Evolutionary conservation across 129 eudicot species (phyloP).

Genomic region (Logfia minima): DNA sequence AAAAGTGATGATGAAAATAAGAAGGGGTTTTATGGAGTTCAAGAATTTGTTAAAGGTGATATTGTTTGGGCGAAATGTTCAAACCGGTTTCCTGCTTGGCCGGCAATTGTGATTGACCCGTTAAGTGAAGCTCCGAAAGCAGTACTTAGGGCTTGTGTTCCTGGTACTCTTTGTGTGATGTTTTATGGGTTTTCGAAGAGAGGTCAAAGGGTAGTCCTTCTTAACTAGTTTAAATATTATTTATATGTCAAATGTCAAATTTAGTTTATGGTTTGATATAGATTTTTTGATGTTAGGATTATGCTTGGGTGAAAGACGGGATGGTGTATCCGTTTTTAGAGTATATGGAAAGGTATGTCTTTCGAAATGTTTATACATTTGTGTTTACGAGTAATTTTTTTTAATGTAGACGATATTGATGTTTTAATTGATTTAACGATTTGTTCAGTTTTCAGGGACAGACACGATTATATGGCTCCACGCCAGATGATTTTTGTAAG

Average conservation of each 20-base stretch:
- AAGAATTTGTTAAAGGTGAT: constrained; percentile 64
- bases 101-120: constrained; percentile 82
- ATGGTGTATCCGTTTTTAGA: constrained; percentile 81
- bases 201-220: constrained; percentile 62
- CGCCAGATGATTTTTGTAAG: constrained; percentile 60
- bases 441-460: constrained; percentile 75
- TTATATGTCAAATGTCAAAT: not conserved
- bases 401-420: not conserved
- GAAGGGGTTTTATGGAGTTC: constrained; percentile 48
- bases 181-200: constrained; percentile 67
- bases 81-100: constrained; percentile 77
- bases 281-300: constrained; percentile 54
- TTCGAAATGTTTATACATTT: not conserved
- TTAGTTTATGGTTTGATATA: constrained; percentile 9
- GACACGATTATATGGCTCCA: constrained; percentile 77
- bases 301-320: constrained; percentile 92
- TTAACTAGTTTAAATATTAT: not conserved
- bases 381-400: not conserved
- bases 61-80: constrained; percentile 88
- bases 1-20: constrained; percentile 30
- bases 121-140: constrained; percentile 65
- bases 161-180: constrained; percentile 79
- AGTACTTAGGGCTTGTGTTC: constrained; percentile 66
- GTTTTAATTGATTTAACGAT: not conserved
- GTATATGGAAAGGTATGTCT: constrained; percentile 64